Evolutionary conservation across 441 rosid species (phyloP).

Genomic region (Omphalea diandra): DNA sequence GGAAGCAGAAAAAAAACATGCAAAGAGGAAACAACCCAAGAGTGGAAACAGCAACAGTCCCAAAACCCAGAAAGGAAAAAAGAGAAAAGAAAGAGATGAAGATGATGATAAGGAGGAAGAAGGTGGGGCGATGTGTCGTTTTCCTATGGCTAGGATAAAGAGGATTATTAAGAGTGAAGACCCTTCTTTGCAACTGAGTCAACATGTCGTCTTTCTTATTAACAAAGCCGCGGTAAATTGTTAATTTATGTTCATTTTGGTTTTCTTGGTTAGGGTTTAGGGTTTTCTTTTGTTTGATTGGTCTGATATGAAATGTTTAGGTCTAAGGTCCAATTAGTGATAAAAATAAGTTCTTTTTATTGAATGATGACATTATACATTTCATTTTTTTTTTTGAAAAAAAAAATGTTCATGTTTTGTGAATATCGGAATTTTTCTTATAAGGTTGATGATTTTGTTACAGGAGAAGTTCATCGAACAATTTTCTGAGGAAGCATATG

Average conservation of each 20-base stretch:
- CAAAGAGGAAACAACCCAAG: slow-evolving; percentile 14
- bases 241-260: background rate
- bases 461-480: slow-evolving; percentile 79
- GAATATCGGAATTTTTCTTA: background rate
- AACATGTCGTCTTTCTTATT: slow-evolving; percentile 74
- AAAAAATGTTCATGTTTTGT: too few relatives aligned
- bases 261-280: slow-evolving; percentile 13
- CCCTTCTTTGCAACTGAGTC: slow-evolving; percentile 35
- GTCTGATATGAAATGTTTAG: background rate
- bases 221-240: slow-evolving; percentile 77
- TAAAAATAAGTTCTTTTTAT: background rate
- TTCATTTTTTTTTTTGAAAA: background rate
- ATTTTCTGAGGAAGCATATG: slow-evolving; percentile 65
- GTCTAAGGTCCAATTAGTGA: background rate
- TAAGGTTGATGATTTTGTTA: slow-evolving; percentile 20
- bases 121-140: slow-evolving; percentile 43
- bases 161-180: slow-evolving; percentile 64
- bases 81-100: slow-evolving; percentile 17
- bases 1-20: slow-evolving; percentile 9
- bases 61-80: slow-evolving; percentile 21
- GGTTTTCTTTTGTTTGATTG: background rate
- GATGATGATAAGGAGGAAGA: slow-evolving; percentile 37
- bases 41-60: slow-evolving; percentile 13
- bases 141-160: slow-evolving; percentile 74
- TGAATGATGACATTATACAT: background rate